Evolutionary conservation across 306 rosid genomes (phyloP), one percentile per base, ranked within the genome.

Genomic region (Sesbania bispinosa): DNA sequence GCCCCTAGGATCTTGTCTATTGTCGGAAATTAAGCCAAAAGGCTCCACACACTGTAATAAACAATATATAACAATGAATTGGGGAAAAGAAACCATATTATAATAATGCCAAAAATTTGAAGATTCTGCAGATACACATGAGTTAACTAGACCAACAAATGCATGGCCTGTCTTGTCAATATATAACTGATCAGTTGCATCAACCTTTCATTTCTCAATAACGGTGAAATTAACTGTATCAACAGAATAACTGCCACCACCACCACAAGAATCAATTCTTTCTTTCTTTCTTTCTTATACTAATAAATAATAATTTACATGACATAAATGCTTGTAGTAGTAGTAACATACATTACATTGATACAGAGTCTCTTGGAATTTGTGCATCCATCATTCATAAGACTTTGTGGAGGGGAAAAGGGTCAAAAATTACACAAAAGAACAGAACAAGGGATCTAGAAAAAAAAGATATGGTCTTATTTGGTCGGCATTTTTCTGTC

Each of bases 241-340:
- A 90, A 87, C 93, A 73, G 91, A 85, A 85, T 65, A 80, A 80
- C 85, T 79, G 78, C 77, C 77, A 80, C 76, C 79, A 77, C 43
- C n/a, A 53, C 43, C 42, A 58, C 74, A 69, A 57, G 74, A 81
- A 77, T 61, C 51, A 52, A 3, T 6, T 55, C 24, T 43, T 4
- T 32, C 13, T 60, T 16, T n/a, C n/a, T n/a, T n/a, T n/a, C n/a
- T n/a, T n/a, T n/a, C n/a, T n/a, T n/a, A n/a, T n/a, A n/a, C n/a
- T n/a, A n/a, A n/a, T n/a, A n/a, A 7, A 1, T 7, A 41, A 35
- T 73, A 76, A 66, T 68, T 55, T 60, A 53, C 73, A 72, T 46
- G 48, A 68, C 63, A 65, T 45, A 63, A 69, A 55, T 53, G n/a
- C n/a, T n/a, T n/a, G n/a, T n/a, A n/a, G n/a, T n/a, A n/a, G n/a